These are phyloP conservation scores for Schwanniomyces pseudopolymorphus DNA, from an alignment of 805 yeast species.

Conservation along the genomic window DNA sequence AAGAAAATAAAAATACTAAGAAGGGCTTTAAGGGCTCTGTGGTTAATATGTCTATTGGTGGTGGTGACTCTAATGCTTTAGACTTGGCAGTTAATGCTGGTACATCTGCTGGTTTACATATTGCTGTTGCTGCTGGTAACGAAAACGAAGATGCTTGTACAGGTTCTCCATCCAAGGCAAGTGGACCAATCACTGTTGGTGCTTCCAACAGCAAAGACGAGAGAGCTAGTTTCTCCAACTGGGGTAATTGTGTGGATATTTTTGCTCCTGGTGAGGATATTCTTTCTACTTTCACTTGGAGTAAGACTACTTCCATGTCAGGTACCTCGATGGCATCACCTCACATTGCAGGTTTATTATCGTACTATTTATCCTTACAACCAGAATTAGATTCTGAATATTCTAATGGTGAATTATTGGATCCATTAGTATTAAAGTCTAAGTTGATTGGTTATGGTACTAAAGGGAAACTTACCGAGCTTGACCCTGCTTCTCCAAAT, in stretches of 20 bases:
- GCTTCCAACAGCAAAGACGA: conserved; percentile 46
- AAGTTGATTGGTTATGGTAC: conserved; percentile 54
- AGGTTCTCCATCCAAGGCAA: conserved; percentile 62
- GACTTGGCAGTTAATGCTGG: conserved; percentile 62
- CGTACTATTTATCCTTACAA: conserved; percentile 56
- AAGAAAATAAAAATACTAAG: conserved; percentile 21
- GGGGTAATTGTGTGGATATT: conserved; percentile 52
- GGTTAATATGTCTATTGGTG: conserved; percentile 64
- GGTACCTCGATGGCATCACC: conserved; percentile 70
- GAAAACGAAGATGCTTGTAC: conserved; percentile 60
- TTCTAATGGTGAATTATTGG: conserved; percentile 38
- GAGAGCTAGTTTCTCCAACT: conserved; percentile 54
- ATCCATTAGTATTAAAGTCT: conserved; percentile 56
- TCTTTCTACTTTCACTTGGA: conserved; percentile 55
- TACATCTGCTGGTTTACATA: conserved; percentile 53
- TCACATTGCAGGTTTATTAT: conserved; percentile 54
- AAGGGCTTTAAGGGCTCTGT: conserved; percentile 58
- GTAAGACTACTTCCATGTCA: conserved; percentile 54
- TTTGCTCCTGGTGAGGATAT: conserved; percentile 59
- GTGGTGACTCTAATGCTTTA: conserved; percentile 55
- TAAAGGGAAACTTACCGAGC: conserved; percentile 42
- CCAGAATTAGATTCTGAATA: conserved; percentile 52
- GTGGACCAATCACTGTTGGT: conserved; percentile 52
- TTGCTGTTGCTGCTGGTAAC: conserved; percentile 66
- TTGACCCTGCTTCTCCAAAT: conserved; percentile 54